Percentiles rank a stretch among this genome's conserved stretches.
Evolutionary conservation across 371 early-diverging fungal genomes (phyloP).

Genomic region (Mucor indicus): DNA sequence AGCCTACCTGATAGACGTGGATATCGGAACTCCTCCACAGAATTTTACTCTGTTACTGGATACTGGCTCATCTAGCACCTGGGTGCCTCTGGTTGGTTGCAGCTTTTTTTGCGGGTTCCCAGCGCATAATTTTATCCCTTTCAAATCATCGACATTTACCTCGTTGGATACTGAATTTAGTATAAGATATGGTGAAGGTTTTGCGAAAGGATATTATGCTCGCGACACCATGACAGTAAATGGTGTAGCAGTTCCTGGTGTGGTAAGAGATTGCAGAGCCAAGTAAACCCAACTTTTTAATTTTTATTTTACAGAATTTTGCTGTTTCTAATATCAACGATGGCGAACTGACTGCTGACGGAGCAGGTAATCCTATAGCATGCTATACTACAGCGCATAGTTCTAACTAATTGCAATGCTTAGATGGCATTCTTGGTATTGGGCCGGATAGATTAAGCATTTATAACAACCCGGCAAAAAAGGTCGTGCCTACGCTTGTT

Average conservation of each 20-base stretch:
- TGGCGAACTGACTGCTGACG: conserved; percentile 37
- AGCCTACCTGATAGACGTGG: conserved; percentile 38
- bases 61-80: conserved; percentile 46
- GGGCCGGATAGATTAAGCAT: conserved; percentile 36
- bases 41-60: conserved; percentile 40
- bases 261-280: no score
- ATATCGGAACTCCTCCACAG: conserved; percentile 45
- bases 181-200: conserved; percentile 44
- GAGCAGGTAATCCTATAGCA: conserved; percentile 18
- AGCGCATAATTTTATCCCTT: conserved; percentile 17
- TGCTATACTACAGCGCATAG: not conserved
- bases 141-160: conserved; percentile 21
- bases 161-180: conserved; percentile 12
- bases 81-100: conserved; percentile 38
- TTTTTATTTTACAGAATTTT: conserved; percentile 21
- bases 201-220: conserved; percentile 34
- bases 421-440: conserved; percentile 43
- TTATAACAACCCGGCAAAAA: conserved; percentile 31
- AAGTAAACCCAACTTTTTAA: not conserved
- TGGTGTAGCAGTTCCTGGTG: conserved; percentile 21
- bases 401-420: not conserved
- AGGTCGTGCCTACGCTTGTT: conserved; percentile 31
- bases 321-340: conserved; percentile 42
- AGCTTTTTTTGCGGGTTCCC: conserved; percentile 36
- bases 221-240: conserved; percentile 33